Evolutionary conservation across 441 rosid genomes (phyloP).

Genomic region (Adansonia gregorii): DNA sequence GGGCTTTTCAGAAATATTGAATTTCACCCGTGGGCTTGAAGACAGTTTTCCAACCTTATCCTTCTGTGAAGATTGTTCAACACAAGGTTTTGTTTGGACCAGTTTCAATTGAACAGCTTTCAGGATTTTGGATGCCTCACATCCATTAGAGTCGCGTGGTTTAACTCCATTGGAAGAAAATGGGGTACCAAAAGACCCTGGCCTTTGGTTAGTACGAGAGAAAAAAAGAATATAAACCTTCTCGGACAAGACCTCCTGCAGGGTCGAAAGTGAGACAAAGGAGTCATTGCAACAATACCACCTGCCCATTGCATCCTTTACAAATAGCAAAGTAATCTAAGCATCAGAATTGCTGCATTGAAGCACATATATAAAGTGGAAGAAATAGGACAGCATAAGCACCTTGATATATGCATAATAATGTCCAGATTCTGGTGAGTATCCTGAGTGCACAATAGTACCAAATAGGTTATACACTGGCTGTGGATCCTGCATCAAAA

Average conservation of each 20-base stretch:
- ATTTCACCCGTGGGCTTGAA: conserved; percentile 54
- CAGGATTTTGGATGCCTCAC: conserved; percentile 46
- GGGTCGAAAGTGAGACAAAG: conserved; percentile 64
- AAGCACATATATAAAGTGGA: conserved; percentile 18
- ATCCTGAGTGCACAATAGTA: conserved; percentile 91
- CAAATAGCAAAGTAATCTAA: conserved; percentile 31
- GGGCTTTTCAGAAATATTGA: conserved; percentile 57
- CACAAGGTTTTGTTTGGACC: conserved; percentile 37
- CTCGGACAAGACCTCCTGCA: conserved; percentile 89
- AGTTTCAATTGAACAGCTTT: conserved; percentile 45
- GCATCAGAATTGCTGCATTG: conserved; percentile 5
- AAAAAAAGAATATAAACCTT: conserved; percentile 91
- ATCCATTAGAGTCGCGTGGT: conserved; percentile 54
- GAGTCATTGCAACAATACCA: conserved; percentile 98
- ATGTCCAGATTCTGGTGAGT: conserved; percentile 91
- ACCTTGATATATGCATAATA: conserved; percentile 97
- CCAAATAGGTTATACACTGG: conserved; percentile 94
- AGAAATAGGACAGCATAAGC: conserved; percentile 9
- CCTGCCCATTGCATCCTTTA: conserved; percentile 77
- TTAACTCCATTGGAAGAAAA: conserved; percentile 58
- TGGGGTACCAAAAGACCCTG: conserved; percentile 45
- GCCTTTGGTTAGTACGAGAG: conserved; percentile 71
- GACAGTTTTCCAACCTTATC: conserved; percentile 61
- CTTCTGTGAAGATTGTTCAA: conserved; percentile 46
- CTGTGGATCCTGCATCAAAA: conserved; percentile 62